These are phyloP conservation scores for Byssothecium circinans DNA, from an alignment of 2,329 filamentous ascomycete species.

Conservation along the genomic window DNA sequence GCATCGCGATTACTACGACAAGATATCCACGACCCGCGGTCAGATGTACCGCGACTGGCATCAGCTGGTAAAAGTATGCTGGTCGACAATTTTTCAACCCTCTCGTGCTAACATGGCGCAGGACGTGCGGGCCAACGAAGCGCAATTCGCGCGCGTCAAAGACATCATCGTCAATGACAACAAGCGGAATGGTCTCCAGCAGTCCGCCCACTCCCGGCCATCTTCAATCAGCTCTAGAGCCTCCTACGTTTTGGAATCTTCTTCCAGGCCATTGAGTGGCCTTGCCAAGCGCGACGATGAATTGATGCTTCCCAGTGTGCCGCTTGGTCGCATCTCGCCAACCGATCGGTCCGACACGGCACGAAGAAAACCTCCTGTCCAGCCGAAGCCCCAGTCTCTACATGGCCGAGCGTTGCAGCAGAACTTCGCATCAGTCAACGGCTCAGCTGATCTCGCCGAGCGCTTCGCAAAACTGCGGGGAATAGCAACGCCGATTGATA, in stretches of 20 bases:
- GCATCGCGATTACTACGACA: conserved; percentile 70
- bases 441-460: conserved; percentile 39
- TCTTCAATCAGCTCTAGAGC: conserved; percentile 4
- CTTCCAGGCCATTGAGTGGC: conserved; percentile 18
- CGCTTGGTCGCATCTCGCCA: conserved; percentile 23
- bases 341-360: conserved; percentile 23
- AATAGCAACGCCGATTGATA: conserved; percentile 22
- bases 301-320: conserved; percentile 40
- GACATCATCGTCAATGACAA: conserved; percentile 56
- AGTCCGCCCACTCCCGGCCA: conserved; percentile 17
- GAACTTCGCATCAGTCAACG: conserved; percentile 19
- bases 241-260: neutral
- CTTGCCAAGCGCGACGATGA: conserved; percentile 26
- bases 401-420: conserved; percentile 61
- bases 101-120: conserved; percentile 18
- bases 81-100: neutral
- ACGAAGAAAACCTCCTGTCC: conserved; percentile 48
- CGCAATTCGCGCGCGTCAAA: conserved; percentile 52
- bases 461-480: conserved; percentile 43
- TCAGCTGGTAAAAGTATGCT: conserved; percentile 34
- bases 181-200: conserved; percentile 58
- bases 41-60: conserved; percentile 55
- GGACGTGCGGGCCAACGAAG: conserved; percentile 41
- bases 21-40: conserved; percentile 59
- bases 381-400: conserved; percentile 69